phyloP scores from a whole-genome alignment of 2,329 filamentous ascomycete species.

The Fusarium sp. region DNA sequence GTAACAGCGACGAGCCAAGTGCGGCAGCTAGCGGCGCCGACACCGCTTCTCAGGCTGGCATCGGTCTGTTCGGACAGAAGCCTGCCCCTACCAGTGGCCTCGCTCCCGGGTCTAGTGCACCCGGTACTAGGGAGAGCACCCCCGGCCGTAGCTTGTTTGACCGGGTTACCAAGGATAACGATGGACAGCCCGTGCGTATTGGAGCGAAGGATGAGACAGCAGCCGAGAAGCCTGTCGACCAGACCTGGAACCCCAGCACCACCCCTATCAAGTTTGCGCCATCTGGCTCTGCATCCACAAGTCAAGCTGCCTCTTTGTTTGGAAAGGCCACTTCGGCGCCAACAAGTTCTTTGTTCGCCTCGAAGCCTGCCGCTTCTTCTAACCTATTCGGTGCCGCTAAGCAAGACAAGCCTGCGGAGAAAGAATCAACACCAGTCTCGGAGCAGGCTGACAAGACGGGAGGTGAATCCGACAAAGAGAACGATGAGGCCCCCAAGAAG shows the following conservation, averaged over 20 bases:
- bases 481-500: constrained; percentile 54
- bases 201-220: constrained; percentile 43
- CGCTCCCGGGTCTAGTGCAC: constrained; percentile 50
- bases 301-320: constrained; percentile 50
- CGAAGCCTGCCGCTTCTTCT: constrained; percentile 51
- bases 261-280: constrained; percentile 67
- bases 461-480: constrained; percentile 60
- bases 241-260: constrained; percentile 59
- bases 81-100: constrained; percentile 45
- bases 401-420: constrained; percentile 45
- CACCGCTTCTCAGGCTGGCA: constrained; percentile 52
- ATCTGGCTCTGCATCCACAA: constrained; percentile 44
- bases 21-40: constrained; percentile 56
- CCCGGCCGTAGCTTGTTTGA: constrained; percentile 67
- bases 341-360: constrained; percentile 51
- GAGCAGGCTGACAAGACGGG: constrained; percentile 50
- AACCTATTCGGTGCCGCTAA: constrained; percentile 54
- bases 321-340: constrained; percentile 46
- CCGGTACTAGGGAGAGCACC: constrained; percentile 58
- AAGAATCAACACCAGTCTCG: constrained; percentile 42
- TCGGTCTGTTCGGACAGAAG: constrained; percentile 47
- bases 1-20: constrained; percentile 58
- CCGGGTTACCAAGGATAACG: constrained; percentile 62
- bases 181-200: constrained; percentile 63
- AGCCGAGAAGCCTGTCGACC: constrained; percentile 49